Base-by-base conservation (phyloP, 208 protist species). In the Acanthamoeba triangularis region DNA sequence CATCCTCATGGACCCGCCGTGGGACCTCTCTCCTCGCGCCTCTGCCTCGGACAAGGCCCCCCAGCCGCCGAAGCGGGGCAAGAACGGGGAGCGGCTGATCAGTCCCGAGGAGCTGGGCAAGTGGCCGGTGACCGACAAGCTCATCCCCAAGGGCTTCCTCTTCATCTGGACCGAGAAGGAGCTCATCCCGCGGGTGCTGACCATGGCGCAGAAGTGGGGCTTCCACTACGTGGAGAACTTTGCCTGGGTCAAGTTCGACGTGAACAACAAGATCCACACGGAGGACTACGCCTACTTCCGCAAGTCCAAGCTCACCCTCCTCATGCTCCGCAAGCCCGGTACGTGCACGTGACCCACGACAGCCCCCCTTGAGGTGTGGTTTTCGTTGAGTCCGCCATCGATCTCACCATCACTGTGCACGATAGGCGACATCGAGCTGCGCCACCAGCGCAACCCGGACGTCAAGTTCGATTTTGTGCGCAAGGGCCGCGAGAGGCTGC, bases 211-310 rank as follows among this genome's bases (percentile, higher is more conserved):
- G 0, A 94, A 90, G 65, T 97, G 96, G 96, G 76, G 78, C 28
- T 97, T 97, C 65, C n/a, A 41, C 25, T 97, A 97, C 93, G 96
- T 97, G 18, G 97, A 97, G 65, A 97, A 97, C 63, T 90, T 97
- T 23, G 96, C 94, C 37, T 96, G 96, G 95, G 90, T 96, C 25
- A 30, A 93, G 52, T 65, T 69, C 23, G 49, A 72, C 54, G 78
- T 95, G 25, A 97, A 97, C 95, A 95, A 96, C 87, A 96, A 95
- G 90, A 74, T 93, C 33, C 41, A 49, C 23, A 37, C 23, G 23
- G 85, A 96, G 30, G 76, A 80, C 56, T 76, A 67, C 88, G n/a
- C 47, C 35, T 97, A 96, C 65, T 67, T 97, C 63, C 54, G 67
- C 49, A 94, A 93, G 72, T 95, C 97, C 52, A 97, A 97, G 90